These are phyloP conservation scores for Cordyceps cicadae DNA, from an alignment of 2,329 filamentous ascomycete genomes.

Conservation along the genomic window DNA sequence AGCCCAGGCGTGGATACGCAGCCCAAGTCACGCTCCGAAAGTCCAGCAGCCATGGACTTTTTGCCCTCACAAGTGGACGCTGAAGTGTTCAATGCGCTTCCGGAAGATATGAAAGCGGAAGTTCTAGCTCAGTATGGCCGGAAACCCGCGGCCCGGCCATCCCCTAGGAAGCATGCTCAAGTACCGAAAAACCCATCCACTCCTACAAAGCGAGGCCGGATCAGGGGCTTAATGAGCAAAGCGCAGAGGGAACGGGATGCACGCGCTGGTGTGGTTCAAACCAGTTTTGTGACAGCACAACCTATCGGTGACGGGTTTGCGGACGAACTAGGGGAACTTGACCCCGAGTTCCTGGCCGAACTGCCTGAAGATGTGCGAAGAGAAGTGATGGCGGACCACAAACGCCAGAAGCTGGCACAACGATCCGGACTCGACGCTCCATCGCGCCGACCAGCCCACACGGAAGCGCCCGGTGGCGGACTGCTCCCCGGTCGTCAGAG, in stretches of 20 bases:
- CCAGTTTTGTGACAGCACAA: constrained; percentile 55
- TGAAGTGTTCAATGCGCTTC: constrained; percentile 74
- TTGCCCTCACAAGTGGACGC: constrained; percentile 77
- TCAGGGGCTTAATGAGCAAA: constrained; percentile 32
- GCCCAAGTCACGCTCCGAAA: constrained; percentile 28
- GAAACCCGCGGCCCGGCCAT: constrained; percentile 35
- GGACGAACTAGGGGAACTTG: constrained; percentile 42
- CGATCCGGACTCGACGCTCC: constrained; percentile 40
- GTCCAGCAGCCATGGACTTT: constrained; percentile 28
- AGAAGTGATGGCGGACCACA: constrained; percentile 71
- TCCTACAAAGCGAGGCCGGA: constrained; percentile 56
- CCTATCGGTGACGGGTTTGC: constrained; percentile 20
- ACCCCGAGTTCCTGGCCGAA: constrained; percentile 69
- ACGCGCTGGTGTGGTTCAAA: constrained; percentile 58
- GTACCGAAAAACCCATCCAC: constrained; percentile 45
- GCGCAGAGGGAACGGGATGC: constrained; percentile 45
- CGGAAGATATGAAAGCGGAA: constrained; percentile 78
- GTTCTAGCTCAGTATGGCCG: constrained; percentile 63
- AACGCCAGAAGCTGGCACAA: constrained; percentile 46
- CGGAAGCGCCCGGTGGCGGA: constrained; percentile 15
- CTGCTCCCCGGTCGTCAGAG: constrained; percentile 28
- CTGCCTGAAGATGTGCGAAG: constrained; percentile 71
- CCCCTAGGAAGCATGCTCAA: constrained; percentile 49
- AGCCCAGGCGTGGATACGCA: constrained; percentile 20
- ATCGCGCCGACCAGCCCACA: constrained; percentile 18